phyloP scores from a whole-genome alignment of 148 eudicot species.

The Arctostaphylos glauca region DNA sequence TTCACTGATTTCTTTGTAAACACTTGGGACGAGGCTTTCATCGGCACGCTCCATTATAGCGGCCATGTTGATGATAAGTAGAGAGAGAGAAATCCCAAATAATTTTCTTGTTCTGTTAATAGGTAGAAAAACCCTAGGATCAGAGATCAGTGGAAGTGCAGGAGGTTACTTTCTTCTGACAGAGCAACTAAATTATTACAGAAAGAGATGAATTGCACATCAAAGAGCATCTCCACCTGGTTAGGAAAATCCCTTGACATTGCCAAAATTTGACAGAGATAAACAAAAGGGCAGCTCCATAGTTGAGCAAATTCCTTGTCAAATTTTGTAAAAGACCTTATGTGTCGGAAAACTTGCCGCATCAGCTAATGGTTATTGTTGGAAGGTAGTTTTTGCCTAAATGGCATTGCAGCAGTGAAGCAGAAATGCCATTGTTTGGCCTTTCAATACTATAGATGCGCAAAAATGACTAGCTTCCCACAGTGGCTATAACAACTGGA shows the following conservation, averaged over 20 bases:
- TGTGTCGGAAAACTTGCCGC: background rate
- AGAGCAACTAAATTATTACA: background rate
- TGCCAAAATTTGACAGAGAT: background rate
- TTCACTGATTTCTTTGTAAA: conserved; percentile 94
- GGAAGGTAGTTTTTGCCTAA: background rate
- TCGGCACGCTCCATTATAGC: conserved; percentile 94
- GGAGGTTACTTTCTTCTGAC: background rate
- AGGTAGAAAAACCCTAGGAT: background rate
- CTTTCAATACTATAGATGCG: background rate
- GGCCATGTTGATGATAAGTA: conserved; percentile 86
- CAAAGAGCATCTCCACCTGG: background rate
- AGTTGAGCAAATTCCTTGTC: background rate
- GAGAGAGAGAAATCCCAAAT: conserved; percentile 76
- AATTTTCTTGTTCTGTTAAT: conserved; percentile 54
- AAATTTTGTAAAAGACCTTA: background rate
- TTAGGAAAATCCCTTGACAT: background rate
- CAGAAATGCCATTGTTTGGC: conserved; percentile 1
- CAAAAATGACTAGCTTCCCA: background rate
- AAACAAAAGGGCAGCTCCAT: background rate
- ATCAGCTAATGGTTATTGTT: background rate
- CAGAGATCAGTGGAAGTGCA: conserved; percentile 1
- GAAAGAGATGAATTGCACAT: background rate
- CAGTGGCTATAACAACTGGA: background rate
- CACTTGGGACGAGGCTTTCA: conserved; percentile 89
- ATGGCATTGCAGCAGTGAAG: background rate